Conservation (phyloP, 2,329 filamentous ascomycete species). For the Penicillium sp. region DNA sequence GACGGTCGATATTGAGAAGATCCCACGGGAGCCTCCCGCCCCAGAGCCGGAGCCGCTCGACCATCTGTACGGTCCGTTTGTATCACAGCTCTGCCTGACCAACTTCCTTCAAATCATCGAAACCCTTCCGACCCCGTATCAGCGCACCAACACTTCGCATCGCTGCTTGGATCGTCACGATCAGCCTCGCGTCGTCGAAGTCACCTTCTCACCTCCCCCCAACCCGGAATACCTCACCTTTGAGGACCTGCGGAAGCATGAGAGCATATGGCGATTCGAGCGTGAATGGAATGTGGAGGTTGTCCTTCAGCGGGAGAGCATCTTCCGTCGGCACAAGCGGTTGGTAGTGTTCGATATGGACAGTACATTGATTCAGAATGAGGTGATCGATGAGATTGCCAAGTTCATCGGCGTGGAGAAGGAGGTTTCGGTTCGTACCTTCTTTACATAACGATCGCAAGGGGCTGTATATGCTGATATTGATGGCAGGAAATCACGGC, state of each 20-base stretch:
- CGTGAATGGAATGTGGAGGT: slow-evolving; percentile 83
- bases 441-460: no score
- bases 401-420: slow-evolving; percentile 70
- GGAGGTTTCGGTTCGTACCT: slow-evolving; percentile 55
- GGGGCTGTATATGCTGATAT: no score
- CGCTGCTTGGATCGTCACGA: slow-evolving; percentile 42
- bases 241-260: slow-evolving; percentile 65
- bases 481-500: slow-evolving; percentile 65
- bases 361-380: slow-evolving; percentile 89
- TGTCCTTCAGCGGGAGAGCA: slow-evolving; percentile 61
- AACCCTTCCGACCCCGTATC: slow-evolving; percentile 42
- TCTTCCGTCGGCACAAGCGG: slow-evolving; percentile 70
- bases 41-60: slow-evolving; percentile 48
- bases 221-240: slow-evolving; percentile 46
- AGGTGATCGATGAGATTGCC: slow-evolving; percentile 93
- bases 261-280: slow-evolving; percentile 75
- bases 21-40: slow-evolving; percentile 48
- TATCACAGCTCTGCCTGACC: slow-evolving; percentile 48
- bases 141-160: slow-evolving; percentile 42
- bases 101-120: slow-evolving; percentile 49
- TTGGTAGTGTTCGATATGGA: slow-evolving; percentile 98
- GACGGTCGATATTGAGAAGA: slow-evolving; percentile 44
- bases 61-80: slow-evolving; percentile 48
- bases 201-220: slow-evolving; percentile 44
- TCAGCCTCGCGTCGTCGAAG: slow-evolving; percentile 47